phyloP scores from a whole-genome alignment of 2,329 filamentous ascomycete species.

The Mycosphaerelloides madeirae region DNA sequence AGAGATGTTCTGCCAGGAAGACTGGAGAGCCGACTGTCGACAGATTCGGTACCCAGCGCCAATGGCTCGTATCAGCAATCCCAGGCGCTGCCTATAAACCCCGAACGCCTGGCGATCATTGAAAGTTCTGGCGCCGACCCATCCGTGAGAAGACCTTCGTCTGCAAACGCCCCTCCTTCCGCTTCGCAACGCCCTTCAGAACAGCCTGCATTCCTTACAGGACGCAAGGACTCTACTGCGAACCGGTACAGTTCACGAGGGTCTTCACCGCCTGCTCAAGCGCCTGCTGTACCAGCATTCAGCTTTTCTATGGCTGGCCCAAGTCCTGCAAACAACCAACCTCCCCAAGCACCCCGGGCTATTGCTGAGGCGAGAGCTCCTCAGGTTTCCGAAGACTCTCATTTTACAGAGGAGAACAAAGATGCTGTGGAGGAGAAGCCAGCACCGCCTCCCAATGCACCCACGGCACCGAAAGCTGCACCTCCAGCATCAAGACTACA shows the following conservation, averaged over 20 bases:
- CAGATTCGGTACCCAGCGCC: slow-evolving; percentile 21
- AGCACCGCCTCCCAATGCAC: slow-evolving; percentile 21
- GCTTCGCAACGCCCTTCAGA: slow-evolving; percentile 31
- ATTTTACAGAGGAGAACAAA: slow-evolving; percentile 6
- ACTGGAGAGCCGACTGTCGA: slow-evolving; percentile 26
- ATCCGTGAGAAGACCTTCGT: slow-evolving; percentile 23
- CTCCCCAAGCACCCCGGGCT: slow-evolving; percentile 27
- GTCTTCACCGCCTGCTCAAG: slow-evolving; percentile 51
- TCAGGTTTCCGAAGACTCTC: slow-evolving; percentile 4
- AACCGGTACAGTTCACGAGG: slow-evolving; percentile 45
- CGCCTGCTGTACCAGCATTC: slow-evolving; percentile 53
- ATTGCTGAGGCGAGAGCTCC: slow-evolving; percentile 14
- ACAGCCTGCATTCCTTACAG: slow-evolving; percentile 41
- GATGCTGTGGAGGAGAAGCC: slow-evolving; percentile 12
- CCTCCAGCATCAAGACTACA: slow-evolving; percentile 36
- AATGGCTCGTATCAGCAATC: slow-evolving; percentile 15
- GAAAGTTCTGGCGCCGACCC: slow-evolving; percentile 29
- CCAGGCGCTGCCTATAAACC: slow-evolving; percentile 27
- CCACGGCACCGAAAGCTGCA: slow-evolving; percentile 36
- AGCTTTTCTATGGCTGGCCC: slow-evolving; percentile 29
- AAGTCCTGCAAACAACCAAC: slow-evolving; percentile 20
- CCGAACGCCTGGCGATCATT: slow-evolving; percentile 30
- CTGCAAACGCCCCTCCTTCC: slow-evolving; percentile 10
- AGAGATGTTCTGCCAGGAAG: slow-evolving; percentile 27
- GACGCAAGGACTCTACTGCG: slow-evolving; percentile 43